phyloP scores from a whole-genome alignment of 108 stramenopile genomes.

The Mediolabrus comicus region DNA sequence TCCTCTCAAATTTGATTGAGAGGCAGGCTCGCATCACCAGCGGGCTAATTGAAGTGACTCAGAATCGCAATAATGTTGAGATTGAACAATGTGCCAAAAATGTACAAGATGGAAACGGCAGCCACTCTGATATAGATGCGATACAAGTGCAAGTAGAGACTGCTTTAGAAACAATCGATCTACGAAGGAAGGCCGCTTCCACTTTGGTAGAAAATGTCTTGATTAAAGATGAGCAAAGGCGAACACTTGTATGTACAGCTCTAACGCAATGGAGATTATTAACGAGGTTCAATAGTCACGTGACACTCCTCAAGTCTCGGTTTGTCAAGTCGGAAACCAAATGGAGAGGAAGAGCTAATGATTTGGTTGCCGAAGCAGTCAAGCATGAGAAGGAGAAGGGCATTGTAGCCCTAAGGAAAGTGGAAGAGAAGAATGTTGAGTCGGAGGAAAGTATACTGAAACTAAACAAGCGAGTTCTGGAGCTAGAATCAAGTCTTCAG shows the following conservation, averaged over 20 bases:
- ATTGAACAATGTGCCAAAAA: neutral
- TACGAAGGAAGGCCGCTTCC: slow-evolving; percentile 3
- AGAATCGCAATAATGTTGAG: neutral
- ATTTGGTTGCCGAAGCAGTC: slow-evolving; percentile 18
- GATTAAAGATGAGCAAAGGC: slow-evolving; percentile 1
- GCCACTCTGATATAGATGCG: neutral
- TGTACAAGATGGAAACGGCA: neutral
- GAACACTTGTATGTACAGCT: slow-evolving; percentile 1
- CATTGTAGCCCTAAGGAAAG: neutral
- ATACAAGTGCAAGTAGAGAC: neutral
- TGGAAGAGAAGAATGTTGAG: neutral
- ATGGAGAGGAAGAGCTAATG: slow-evolving; percentile 16
- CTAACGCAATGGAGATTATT: slow-evolving; percentile 30
- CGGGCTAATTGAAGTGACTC: neutral
- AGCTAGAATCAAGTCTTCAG: slow-evolving; percentile 11
- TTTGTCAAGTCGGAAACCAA: slow-evolving; percentile 12
- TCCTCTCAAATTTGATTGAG: neutral
- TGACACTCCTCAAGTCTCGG: neutral
- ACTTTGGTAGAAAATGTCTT: neutral
- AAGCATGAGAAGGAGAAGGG: neutral
- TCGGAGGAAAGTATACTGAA: slow-evolving; percentile 4
- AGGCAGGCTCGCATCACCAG: neutral
- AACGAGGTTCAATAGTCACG: neutral
- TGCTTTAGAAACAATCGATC: neutral
- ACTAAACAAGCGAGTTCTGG: neutral